Percentiles rank a stretch among this genome's conserved stretches.
phyloP scores from a whole-genome alignment of 352 stramenopile species.

The Phytopythium sindhum region DNA sequence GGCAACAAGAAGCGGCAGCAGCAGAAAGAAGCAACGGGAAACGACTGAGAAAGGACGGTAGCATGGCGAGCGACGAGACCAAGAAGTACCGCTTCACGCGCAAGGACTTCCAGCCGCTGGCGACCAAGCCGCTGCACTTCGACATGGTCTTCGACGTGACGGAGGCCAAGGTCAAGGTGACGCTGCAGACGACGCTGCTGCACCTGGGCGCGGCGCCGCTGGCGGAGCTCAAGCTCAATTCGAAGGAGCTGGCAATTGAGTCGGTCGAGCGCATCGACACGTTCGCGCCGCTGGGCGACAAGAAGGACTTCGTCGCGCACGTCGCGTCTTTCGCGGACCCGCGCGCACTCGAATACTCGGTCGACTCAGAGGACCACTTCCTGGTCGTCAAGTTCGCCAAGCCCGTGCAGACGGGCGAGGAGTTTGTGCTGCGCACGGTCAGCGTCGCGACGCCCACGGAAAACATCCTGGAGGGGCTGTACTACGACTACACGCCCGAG shows the following conservation, averaged over 20 bases:
- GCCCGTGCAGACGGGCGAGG: slow-evolving; percentile 48
- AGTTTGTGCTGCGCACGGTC: slow-evolving; percentile 71
- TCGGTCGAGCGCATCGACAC: slow-evolving; percentile 47
- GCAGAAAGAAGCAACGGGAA: not conserved
- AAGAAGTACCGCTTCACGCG: slow-evolving; percentile 79
- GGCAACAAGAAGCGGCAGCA: not conserved
- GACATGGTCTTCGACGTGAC: slow-evolving; percentile 83
- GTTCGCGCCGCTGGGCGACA: slow-evolving; percentile 38
- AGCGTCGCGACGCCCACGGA: slow-evolving; percentile 62
- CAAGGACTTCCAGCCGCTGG: slow-evolving; percentile 57
- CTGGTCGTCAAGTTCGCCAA: slow-evolving; percentile 55
- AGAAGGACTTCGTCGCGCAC: slow-evolving; percentile 55
- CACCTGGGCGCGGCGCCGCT: slow-evolving; percentile 38
- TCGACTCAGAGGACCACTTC: slow-evolving; percentile 70
- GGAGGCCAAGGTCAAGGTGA: slow-evolving; percentile 54
- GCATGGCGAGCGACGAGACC: not conserved
- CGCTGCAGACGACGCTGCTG: slow-evolving; percentile 65
- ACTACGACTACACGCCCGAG: slow-evolving; percentile 75
- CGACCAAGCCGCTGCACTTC: slow-evolving; percentile 70
- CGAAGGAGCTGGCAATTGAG: slow-evolving; percentile 67
- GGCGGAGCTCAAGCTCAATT: slow-evolving; percentile 63
- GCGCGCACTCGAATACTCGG: slow-evolving; percentile 37
- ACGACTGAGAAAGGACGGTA: not conserved
- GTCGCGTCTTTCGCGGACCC: slow-evolving; percentile 48
- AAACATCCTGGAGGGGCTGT: slow-evolving; percentile 76